Evolutionary conservation across 1,284 basidiomycete genomes (phyloP).

Genomic region (Gomphus bonarii): DNA sequence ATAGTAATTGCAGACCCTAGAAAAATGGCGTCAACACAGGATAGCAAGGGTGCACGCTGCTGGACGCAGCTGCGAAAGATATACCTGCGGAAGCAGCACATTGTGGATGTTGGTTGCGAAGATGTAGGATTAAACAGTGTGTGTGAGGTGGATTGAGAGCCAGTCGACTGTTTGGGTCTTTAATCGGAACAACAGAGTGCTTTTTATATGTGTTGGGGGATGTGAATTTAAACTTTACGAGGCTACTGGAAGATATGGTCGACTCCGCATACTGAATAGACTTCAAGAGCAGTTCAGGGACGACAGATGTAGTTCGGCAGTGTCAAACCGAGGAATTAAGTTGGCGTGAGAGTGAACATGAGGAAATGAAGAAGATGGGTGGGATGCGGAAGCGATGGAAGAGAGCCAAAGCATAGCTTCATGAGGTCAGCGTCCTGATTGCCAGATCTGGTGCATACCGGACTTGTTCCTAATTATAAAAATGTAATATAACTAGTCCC

Average conservation of each 20-base stretch:
- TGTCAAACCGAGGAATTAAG: neutral
- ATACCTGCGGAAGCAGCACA: slow-evolving; percentile 55
- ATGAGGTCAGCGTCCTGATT: slow-evolving; percentile 5
- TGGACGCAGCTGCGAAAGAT: slow-evolving; percentile 14
- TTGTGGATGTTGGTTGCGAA: slow-evolving; percentile 17
- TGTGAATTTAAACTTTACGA: slow-evolving; percentile 1
- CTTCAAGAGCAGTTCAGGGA: slow-evolving; percentile 2
- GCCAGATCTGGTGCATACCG: neutral
- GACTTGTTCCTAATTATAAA: neutral
- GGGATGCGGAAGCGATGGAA: slow-evolving; percentile 1
- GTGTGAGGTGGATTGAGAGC: neutral
- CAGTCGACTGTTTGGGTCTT: neutral
- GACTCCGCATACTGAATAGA: slow-evolving; percentile 7
- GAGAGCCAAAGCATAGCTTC: slow-evolving; percentile 2
- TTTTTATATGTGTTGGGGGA: neutral
- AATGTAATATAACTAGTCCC: neutral
- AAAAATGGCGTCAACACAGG: slow-evolving; percentile 10
- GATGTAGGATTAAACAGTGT: slow-evolving; percentile 9
- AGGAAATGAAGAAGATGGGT: neutral
- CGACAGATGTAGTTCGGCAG: neutral
- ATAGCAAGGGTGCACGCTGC: neutral
- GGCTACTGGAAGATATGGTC: slow-evolving; percentile 6
- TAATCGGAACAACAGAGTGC: neutral
- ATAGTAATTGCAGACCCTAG: slow-evolving; percentile 47
- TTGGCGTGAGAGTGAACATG: slow-evolving; percentile 11